Base-by-base conservation (phyloP, 805 yeast genomes). In the Wickerhamomyces bovis region DNA sequence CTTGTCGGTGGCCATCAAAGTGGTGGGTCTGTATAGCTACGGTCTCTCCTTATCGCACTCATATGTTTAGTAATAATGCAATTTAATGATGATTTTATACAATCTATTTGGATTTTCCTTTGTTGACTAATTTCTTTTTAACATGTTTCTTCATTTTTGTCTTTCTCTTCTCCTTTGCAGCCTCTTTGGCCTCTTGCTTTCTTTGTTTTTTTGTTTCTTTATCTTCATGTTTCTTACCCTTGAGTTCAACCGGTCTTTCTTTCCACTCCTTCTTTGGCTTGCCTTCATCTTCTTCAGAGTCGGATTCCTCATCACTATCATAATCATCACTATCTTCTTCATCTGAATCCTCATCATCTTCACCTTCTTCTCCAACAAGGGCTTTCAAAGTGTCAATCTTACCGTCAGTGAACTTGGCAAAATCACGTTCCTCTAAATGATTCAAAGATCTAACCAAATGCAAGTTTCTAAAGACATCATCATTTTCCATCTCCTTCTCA, bases 361-460 rank as follows among this genome's bases (percentile, higher is more conserved):
- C 63, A 6, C 53, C 66, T 6, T 60, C 65, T 13, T 54, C 61
- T 8, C 69, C 75, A 33, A 80, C 79, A 42, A 85, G 65, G 44
- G 81, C 82, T 47, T 78, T 83, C 52, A 94, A 70, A 2, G 92
- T 82, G 52, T 83, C 89, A 36, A 88, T 85, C 54, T 87, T 81
- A 23, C 97, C 97, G 50, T 81, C 79, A 1, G 81, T 71, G 54
- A 86, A 85, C 57, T 85, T 83, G 42, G 79, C 82, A 55, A 86
- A 88, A 63, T 94, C 99, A 50, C 96, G 75, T 60, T 94, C 99
- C 61, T 94, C 87, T 63, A 90, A 61, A 69, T 92, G 80, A 67
- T 89, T 81, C 69, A 94, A 67, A 47, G 94, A 81, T 58, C 90
- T 73, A 28, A 86, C 88, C 56, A 86, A 67, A 65, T 86, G 89